Conservation (phyloP, 805 yeast genomes). For the Pichia heedii region DNA sequence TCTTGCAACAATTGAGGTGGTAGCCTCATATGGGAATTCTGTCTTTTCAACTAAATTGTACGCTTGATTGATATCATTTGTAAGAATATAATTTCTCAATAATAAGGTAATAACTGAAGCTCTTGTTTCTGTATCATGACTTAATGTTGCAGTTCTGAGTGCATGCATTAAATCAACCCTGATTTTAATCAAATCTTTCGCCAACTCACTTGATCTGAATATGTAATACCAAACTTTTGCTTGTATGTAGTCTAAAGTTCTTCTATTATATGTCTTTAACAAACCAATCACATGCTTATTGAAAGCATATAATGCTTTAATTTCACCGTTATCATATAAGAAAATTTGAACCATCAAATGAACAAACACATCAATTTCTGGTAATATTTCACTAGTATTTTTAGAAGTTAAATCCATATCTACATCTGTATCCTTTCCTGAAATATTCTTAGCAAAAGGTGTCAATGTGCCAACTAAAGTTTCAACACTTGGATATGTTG, state of each 20-base stretch:
- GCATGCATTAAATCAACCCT: constrained; percentile 65
- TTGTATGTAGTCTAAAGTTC: constrained; percentile 76
- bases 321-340: constrained; percentile 53
- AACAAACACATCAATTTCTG: constrained; percentile 74
- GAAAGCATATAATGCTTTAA: constrained; percentile 42
- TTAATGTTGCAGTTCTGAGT: constrained; percentile 78
- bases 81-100: constrained; percentile 66
- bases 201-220: constrained; percentile 65
- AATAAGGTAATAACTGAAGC: constrained; percentile 82
- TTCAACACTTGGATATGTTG: constrained; percentile 31
- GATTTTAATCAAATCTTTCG: constrained; percentile 42
- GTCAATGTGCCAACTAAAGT: constrained; percentile 31
- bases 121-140: constrained; percentile 88
- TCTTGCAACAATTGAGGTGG: constrained; percentile 81
- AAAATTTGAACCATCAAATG: constrained; percentile 73
- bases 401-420: background rate
- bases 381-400: constrained; percentile 34
- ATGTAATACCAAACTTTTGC: constrained; percentile 94
- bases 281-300: constrained; percentile 43
- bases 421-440: constrained; percentile 26
- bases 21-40: constrained; percentile 74
- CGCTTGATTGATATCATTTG: constrained; percentile 81
- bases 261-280: constrained; percentile 59
- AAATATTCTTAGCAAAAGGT: constrained; percentile 23
- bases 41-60: constrained; percentile 82